These are phyloP conservation scores for Tetrahymena elliotti DNA, from an alignment of 73 alveolate genomes.

Conservation along the genomic window DNA sequence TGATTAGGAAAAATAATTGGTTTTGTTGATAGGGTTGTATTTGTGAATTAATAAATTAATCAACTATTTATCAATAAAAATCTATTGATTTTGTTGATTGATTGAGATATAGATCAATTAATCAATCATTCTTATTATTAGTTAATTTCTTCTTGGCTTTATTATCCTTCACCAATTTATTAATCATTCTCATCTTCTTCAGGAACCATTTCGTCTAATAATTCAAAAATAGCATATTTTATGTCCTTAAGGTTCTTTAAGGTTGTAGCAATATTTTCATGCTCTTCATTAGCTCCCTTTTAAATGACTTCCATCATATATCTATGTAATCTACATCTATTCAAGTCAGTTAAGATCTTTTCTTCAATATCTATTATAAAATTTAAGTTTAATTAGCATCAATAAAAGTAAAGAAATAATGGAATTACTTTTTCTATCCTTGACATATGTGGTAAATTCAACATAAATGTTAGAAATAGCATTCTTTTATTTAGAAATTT, in stretches of 20 bases:
- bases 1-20: background rate
- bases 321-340: background rate
- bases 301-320: background rate
- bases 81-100: background rate
- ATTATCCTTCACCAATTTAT: background rate
- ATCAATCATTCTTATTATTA: no score
- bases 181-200: background rate
- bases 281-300: background rate
- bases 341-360: background rate
- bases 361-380: background rate
- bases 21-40: background rate
- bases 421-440: background rate
- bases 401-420: background rate
- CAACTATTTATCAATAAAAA: no score
- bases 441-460: background rate
- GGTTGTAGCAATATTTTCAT: background rate
- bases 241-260: background rate
- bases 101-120: no score
- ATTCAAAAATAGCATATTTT: background rate
- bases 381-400: background rate
- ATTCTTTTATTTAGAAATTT: background rate
- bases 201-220: background rate
- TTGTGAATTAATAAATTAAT: background rate
- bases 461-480: background rate
- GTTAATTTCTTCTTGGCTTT: background rate